phyloP scores from a whole-genome alignment of 805 yeast genomes.

The Teunomyces stri region DNA sequence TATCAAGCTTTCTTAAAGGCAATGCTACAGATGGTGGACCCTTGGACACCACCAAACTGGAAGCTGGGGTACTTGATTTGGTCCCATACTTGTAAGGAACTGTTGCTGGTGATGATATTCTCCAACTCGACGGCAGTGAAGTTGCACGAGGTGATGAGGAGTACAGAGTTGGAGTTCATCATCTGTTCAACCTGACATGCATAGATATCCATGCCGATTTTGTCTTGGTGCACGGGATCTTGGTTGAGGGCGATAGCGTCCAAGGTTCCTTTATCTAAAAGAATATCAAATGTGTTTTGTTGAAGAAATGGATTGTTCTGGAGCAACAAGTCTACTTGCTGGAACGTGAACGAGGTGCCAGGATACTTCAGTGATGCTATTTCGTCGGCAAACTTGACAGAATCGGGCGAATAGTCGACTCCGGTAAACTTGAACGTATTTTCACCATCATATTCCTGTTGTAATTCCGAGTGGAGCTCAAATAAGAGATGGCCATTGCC shows the following conservation, averaged over 20 bases:
- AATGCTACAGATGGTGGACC: constrained; percentile 83
- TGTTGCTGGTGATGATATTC: constrained; percentile 47
- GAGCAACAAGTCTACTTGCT: constrained; percentile 66
- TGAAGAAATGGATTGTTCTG: constrained; percentile 35
- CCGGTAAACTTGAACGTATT: constrained; percentile 44
- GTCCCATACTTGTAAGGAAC: constrained; percentile 56
- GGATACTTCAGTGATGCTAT: constrained; percentile 46
- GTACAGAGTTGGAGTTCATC: constrained; percentile 53
- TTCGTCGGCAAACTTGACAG: constrained; percentile 70
- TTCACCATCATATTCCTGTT: constrained; percentile 44
- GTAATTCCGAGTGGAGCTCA: constrained; percentile 62
- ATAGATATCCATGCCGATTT: constrained; percentile 57
- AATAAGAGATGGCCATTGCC: constrained; percentile 93
- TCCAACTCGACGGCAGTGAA: constrained; percentile 80
- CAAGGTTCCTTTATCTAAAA: constrained; percentile 91
- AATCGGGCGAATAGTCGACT: constrained; percentile 79
- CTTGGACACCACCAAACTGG: constrained; percentile 85
- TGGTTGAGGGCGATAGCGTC: constrained; percentile 94
- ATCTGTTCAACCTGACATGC: constrained; percentile 56
- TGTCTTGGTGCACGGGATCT: constrained; percentile 41
- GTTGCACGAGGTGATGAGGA: constrained; percentile 88
- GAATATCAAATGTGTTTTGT: constrained; percentile 56
- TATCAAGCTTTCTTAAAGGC: constrained; percentile 56
- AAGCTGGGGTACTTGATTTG: constrained; percentile 75
- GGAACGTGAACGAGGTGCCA: constrained; percentile 48